Base-by-base conservation (phyloP, 2,329 filamentous ascomycete genomes). In the Alternaria gaisen region DNA sequence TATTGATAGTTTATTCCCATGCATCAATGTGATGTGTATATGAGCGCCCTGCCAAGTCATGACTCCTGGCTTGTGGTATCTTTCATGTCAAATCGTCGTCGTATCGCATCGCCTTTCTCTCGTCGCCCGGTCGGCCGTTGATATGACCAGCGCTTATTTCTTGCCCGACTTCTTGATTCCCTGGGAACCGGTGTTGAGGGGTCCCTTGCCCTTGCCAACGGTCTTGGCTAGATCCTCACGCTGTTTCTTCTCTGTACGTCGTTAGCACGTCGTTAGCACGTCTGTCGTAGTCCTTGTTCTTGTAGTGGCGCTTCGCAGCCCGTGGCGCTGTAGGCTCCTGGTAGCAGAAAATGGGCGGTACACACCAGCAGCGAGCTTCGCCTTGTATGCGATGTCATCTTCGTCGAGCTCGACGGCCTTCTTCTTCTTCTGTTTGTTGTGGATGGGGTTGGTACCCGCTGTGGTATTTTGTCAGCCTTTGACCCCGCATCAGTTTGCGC, bases 101-200 rank as follows among this genome's bases (percentile, higher is more conserved):
- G 50, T 60, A 52, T 56, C 42, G 46, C 50, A 36, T 36, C 43
- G 58, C 43, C 42, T 10, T 50, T 24, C 22, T 47, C 53, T 30
- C 14, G 6, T 56, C 36, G 34, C 30, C 26, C 24, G 43, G 24
- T 44, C 51, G 30, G 38, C 51, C 22, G 38, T 55, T 41, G 46
- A 7, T 28, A 7, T 18, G 38, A n/a, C 26, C 34, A 22, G 34
- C 63, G 70, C 64, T 74, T 72, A 97, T 90, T 97, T 97, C 73
- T 97, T 97, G 81, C 93, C 94, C 64, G 91, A 95, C 88, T 97
- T 97, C 90, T 97, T 97, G 85, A 98, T 97, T 65, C 93, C 93
- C 82, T 96, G 92, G 50, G 85, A 81, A 34, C 93, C 93, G 32
- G 88, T 90, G 83, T 93, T 94, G 78, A 97, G 79, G 38, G 94